Base-by-base conservation (phyloP, 2,329 filamentous ascomycete genomes). In the Nectriaceae sp. region DNA sequence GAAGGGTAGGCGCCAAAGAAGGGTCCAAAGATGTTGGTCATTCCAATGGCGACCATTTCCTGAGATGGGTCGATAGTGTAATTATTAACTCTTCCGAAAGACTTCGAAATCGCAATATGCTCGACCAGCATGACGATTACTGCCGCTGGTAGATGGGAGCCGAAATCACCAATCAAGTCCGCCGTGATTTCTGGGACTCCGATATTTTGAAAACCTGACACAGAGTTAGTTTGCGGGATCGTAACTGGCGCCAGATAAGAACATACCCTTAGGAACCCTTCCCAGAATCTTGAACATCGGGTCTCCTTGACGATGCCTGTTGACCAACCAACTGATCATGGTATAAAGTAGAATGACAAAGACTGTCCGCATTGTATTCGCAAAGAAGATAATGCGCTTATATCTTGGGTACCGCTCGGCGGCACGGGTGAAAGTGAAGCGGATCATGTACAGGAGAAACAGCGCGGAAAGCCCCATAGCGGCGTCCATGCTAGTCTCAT, bases 81-180 rank as follows among this genome's bases (percentile, higher is more conserved):
- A 73, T 96, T 96, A 75, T 97, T 97, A 61, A 97, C 83, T 50
- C 93, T 83, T 10, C 94, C 94, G 59, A 99, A 97, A 0, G 93
- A 97, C 69, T 97, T 99, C 16, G 92, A 90, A 54, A 97, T 97
- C 40, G 93, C 91, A 61, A 97, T 96, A 67, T 97, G 93, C 70
- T 97, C 94, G 52, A 97, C 95, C 29, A 97, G 78, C 48, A 97
- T 78, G n/a, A 99, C 92, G 56, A 97, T 96, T 44, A 97, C 85
- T 1, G 88, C 87, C 6, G 89, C 88, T 0, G 94, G 94, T 4
- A 97, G 75, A 55, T 97, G 80, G 37, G 77, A 75, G 1, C 80
- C 77, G 63, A 96, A 90, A 1, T 82, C 72, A 2, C 74, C 77
- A 63, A 96, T 80, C 43, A 97, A 81, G 0, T 76, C 69, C 0